A percentile compares a stretch with the other conserved stretches of the same genome.
Evolutionary conservation across 2,329 filamentous ascomycete genomes (phyloP).

Genomic region (Triangularia setosa): DNA sequence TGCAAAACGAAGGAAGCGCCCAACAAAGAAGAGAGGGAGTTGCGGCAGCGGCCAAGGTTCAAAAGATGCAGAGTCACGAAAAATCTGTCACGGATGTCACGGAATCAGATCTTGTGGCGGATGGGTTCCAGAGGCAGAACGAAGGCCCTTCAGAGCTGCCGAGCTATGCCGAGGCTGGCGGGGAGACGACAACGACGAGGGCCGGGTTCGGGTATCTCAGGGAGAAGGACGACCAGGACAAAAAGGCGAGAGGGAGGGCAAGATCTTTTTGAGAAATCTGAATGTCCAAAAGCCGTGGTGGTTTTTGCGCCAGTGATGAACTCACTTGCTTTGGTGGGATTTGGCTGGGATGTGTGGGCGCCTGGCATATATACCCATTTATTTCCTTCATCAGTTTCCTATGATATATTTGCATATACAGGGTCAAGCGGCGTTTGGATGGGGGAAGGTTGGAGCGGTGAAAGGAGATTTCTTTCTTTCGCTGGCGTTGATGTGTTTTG

Average conservation of each 20-base stretch:
- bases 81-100: background rate
- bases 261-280: background rate
- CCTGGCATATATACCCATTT: too few relatives aligned
- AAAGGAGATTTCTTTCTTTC: too few relatives aligned
- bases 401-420: too few relatives aligned
- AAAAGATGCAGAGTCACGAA: background rate
- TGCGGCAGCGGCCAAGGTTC: background rate
- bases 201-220: background rate
- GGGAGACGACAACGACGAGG: background rate
- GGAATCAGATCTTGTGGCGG: background rate
- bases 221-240: background rate
- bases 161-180: background rate
- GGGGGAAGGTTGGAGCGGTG: too few relatives aligned
- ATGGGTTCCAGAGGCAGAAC: slow-evolving; percentile 5
- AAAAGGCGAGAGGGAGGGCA: background rate
- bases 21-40: background rate
- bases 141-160: background rate
- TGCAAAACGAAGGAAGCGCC: background rate
- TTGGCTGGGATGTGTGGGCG: background rate
- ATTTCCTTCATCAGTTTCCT: too few relatives aligned
- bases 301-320: too few relatives aligned
- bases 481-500: too few relatives aligned
- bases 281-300: too few relatives aligned
- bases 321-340: too few relatives aligned
- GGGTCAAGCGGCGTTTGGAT: too few relatives aligned